These are phyloP conservation scores for Asparagopsis taxiformis DNA, from an alignment of 31 red algal species.

Conservation along the genomic window DNA sequence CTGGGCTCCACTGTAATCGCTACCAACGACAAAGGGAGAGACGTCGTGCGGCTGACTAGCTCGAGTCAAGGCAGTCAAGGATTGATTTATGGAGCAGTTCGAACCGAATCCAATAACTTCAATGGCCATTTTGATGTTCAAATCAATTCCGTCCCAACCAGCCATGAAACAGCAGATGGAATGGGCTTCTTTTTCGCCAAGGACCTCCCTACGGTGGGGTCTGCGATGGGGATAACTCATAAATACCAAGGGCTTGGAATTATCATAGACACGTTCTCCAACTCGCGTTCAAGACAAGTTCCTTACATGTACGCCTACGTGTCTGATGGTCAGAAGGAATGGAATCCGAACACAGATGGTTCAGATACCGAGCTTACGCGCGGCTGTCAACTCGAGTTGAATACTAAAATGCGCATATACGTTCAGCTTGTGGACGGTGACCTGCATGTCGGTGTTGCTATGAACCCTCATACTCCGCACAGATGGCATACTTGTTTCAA, in stretches of 20 bases:
- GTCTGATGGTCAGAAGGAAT: slow-evolving; percentile 69
- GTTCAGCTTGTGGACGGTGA: slow-evolving; percentile 56
- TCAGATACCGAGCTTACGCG: slow-evolving; percentile 58
- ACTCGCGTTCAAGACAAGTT: slow-evolving; percentile 47
- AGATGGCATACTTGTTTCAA: slow-evolving; percentile 83
- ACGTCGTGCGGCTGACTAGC: slow-evolving; percentile 67
- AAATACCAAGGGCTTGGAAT: slow-evolving; percentile 71
- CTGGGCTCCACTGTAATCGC: slow-evolving; percentile 61
- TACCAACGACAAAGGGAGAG: slow-evolving; percentile 33
- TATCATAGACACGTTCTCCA: slow-evolving; percentile 85
- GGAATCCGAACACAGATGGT: slow-evolving; percentile 83
- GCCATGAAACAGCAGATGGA: slow-evolving; percentile 72
- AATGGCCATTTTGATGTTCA: slow-evolving; percentile 81
- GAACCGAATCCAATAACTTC: slow-evolving; percentile 61
- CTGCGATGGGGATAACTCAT: slow-evolving; percentile 67
- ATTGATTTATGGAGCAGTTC: slow-evolving; percentile 53
- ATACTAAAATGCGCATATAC: slow-evolving; percentile 63
- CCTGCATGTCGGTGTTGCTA: slow-evolving; percentile 66
- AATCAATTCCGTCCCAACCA: slow-evolving; percentile 43
- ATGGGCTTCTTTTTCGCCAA: slow-evolving; percentile 76
- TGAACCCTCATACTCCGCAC: slow-evolving; percentile 48
- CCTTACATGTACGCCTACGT: slow-evolving; percentile 82
- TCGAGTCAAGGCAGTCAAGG: slow-evolving; percentile 64
- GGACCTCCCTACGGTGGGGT: slow-evolving; percentile 55
- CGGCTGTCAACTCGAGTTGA: slow-evolving; percentile 77